phyloP scores from a whole-genome alignment of 306 rosid genomes.

The Quercus mongolica region DNA sequence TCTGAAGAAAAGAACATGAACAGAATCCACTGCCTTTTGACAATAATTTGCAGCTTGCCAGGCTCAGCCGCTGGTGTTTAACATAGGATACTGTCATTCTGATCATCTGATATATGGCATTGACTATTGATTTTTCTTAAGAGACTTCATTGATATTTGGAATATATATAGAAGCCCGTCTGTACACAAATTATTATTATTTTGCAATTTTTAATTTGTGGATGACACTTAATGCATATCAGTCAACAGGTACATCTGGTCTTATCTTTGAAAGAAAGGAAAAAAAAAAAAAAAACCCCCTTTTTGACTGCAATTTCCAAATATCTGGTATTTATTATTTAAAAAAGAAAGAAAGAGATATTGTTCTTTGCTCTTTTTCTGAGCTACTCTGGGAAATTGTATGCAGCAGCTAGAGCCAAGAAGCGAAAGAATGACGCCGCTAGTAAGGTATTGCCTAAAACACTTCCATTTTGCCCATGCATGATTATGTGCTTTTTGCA shows the following conservation, averaged over 20 bases:
- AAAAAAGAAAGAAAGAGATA: too few relatives aligned
- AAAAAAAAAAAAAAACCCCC: neutral
- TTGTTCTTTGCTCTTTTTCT: constrained; percentile 8
- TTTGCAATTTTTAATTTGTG: too few relatives aligned
- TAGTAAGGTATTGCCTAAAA: constrained; percentile 45
- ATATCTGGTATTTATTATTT: neutral
- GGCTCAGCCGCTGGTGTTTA: too few relatives aligned
- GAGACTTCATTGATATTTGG: too few relatives aligned
- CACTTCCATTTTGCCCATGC: neutral
- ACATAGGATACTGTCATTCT: too few relatives aligned
- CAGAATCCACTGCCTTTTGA: too few relatives aligned
- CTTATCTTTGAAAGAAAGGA: neutral
- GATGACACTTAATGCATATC: neutral
- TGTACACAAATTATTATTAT: too few relatives aligned
- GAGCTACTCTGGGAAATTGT: constrained; percentile 24
- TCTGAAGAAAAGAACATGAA: too few relatives aligned
- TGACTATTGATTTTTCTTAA: too few relatives aligned
- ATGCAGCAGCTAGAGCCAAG: constrained; percentile 63
- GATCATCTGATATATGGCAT: too few relatives aligned
- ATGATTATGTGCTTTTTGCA: constrained; percentile 5
- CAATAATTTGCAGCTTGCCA: too few relatives aligned
- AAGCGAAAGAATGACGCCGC: constrained; percentile 61
- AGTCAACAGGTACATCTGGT: neutral
- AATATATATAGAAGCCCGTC: too few relatives aligned
- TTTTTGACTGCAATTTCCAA: neutral